Conservation (phyloP, 176 grass and related monocot genomes). For the Microstegium vimineum region DNA sequence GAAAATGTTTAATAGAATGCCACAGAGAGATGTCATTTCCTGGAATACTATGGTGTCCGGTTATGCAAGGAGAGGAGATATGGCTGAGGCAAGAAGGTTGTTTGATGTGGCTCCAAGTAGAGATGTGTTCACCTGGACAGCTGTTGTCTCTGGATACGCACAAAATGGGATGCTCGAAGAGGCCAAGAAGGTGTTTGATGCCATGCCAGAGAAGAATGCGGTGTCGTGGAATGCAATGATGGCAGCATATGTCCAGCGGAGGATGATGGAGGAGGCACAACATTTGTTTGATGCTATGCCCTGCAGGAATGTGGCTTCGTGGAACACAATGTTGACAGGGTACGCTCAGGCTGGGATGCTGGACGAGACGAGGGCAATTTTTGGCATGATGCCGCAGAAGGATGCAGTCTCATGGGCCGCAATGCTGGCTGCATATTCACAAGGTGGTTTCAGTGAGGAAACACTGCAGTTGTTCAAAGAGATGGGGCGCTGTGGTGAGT, state of each 20-base stretch:
- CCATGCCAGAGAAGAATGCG: conserved; percentile 75
- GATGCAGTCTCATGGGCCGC: conserved; percentile 86
- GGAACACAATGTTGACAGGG: conserved; percentile 90
- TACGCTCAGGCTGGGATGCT: conserved; percentile 79
- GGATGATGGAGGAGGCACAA: conserved; percentile 69
- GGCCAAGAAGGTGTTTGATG: conserved; percentile 66
- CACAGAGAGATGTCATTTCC: conserved; percentile 58
- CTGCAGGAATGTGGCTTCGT: conserved; percentile 59
- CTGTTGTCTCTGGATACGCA: conserved; percentile 78
- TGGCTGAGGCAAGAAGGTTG: conserved; percentile 54
- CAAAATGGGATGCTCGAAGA: conserved; percentile 84
- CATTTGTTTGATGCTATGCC: conserved; percentile 69
- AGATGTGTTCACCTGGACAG: conserved; percentile 93
- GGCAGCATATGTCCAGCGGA: conserved; percentile 64
- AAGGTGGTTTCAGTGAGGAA: conserved; percentile 67
- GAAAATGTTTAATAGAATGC: conserved; percentile 76
- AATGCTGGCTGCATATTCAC: conserved; percentile 77
- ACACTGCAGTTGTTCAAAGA: conserved; percentile 63
- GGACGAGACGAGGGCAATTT: conserved; percentile 51
- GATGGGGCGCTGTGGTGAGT: conserved; percentile 55
- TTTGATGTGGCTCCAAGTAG: conserved; percentile 60
- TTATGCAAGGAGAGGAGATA: conserved; percentile 63
- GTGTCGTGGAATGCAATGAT: conserved; percentile 93
- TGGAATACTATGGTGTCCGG: conserved; percentile 84
- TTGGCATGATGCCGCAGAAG: conserved; percentile 62